Conservation (phyloP, 768 basidiomycete genomes). For the Hemileccinum impolitum region DNA sequence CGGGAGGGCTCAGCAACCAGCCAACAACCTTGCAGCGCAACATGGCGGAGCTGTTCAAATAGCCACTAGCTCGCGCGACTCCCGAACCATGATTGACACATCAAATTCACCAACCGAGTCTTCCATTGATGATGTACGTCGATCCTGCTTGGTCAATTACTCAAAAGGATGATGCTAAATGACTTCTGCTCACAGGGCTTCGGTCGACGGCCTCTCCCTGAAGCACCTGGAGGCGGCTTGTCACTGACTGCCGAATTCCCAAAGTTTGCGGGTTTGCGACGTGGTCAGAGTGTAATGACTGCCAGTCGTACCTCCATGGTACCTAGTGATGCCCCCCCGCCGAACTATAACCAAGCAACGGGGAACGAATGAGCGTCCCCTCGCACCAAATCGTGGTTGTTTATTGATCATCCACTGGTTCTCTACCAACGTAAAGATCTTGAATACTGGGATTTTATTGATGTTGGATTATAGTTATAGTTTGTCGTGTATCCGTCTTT, state of each 20-base stretch:
- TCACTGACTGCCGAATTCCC: conserved; percentile 13
- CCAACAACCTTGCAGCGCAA: neutral
- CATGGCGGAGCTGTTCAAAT: neutral
- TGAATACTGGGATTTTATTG: too few species aligned
- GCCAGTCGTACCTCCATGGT: conserved; percentile 13
- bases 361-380: neutral
- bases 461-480: neutral
- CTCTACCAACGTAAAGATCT: neutral
- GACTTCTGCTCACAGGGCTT: neutral
- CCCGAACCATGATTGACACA: conserved; percentile 7
- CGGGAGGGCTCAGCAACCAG: conserved; percentile 7
- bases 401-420: neutral
- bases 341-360: conserved; percentile 22
- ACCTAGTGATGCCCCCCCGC: conserved; percentile 20
- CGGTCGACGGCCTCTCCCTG: conserved; percentile 22
- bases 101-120: neutral
- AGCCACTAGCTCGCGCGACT: conserved; percentile 9
- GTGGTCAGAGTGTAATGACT: neutral
- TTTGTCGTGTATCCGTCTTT: too few species aligned
- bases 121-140: conserved; percentile 18
- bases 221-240: conserved; percentile 17
- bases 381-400: neutral
- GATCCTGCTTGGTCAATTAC: neutral
- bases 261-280: conserved; percentile 9
- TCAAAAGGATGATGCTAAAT: neutral